phyloP scores from a whole-genome alignment of 345 rosid genomes.

The Arabidopsis thaliana region TAIR10.1 NC_003076.8:25670001-25670500 shows the following conservation, averaged over 20 bases:
- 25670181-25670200: slow-evolving; percentile 94
- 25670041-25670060: slow-evolving; percentile 67
- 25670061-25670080: slow-evolving; percentile 55
- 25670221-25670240: slow-evolving; percentile 84
- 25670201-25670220: slow-evolving; percentile 89
- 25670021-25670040: slow-evolving; percentile 76
- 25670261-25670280: slow-evolving; percentile 88
- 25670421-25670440: slow-evolving; percentile 71
- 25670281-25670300: slow-evolving; percentile 85
- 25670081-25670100: slow-evolving; percentile 88
- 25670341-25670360: slow-evolving; percentile 14
- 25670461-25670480: slow-evolving; percentile 51
- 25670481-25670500: slow-evolving; percentile 64
- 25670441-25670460: slow-evolving; percentile 69
- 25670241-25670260: slow-evolving; percentile 93
- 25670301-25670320: slow-evolving; percentile 65
- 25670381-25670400: slow-evolving; percentile 51
- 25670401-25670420: slow-evolving; percentile 79
- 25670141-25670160: slow-evolving; percentile 43
- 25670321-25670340: slow-evolving; percentile 49
- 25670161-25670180: slow-evolving; percentile 69
- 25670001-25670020: slow-evolving; percentile 65
- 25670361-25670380: slow-evolving; percentile 23
- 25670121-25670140: slow-evolving; percentile 59
- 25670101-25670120: slow-evolving; percentile 94